Base-by-base conservation (phyloP, 2,329 filamentous ascomycete genomes). In the Phialocephala sp. region DNA sequence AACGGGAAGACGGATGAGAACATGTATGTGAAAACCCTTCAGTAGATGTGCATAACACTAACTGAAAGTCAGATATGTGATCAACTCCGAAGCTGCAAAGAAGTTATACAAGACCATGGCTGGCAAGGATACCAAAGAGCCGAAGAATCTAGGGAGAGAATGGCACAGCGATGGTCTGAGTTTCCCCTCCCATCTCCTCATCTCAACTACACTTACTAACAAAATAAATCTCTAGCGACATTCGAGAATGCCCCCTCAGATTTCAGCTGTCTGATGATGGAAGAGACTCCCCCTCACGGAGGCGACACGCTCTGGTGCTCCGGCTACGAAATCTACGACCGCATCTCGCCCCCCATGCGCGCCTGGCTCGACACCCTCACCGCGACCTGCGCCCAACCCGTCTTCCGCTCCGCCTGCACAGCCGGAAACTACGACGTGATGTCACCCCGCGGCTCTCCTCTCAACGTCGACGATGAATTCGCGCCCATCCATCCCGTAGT, bases 231-330 rank as follows among this genome's bases (percentile, higher is more conserved):
- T 54, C 1, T 65, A 81, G 68, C 65, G 54, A 69, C 80, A 3
- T 83, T 83, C 62, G 82, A 83, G 72, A 77, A 72, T 0, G 75
- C 82, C 36, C 81, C 81, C 0, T 79, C 79, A 18, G 81, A 83
- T 68, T 84, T 83, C 66, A 79, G 81, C 8, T 78, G 82, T 27
- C 73, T 83, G 27, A 77, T 81, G 45, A 74, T 83, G 61, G 77
- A 78, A 0, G 73, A 81, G 72, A 76, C 79, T 14, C 81, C 81
- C 0, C 72, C 72, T 58, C 76, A 78, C 0, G 86, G 86, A 8
- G 82, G 85, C 79, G 82, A 84, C 74, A 89, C 88, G 0, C 81
- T 90, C 11, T 90, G 87, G 86, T 87, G 87, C 0, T 88, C 85
- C 0, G 87, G 86, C 1, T 89, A 89, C 41, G 58, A 60, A 22